Evolutionary conservation across 2,329 filamentous ascomycete genomes (phyloP).

Genomic region (Hymenoscyphus albidus): DNA sequence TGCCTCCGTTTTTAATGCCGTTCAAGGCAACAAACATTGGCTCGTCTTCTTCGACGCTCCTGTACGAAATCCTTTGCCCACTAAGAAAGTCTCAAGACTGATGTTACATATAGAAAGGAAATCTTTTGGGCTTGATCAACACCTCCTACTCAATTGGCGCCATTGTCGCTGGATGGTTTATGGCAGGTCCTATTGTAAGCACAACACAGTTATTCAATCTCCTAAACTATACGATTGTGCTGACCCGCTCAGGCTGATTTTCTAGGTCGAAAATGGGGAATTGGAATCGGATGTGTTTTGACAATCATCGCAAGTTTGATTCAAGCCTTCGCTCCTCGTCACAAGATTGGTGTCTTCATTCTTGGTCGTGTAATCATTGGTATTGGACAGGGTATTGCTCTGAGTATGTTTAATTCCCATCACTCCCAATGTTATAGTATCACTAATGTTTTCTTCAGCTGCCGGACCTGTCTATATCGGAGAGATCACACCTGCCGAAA

Average conservation of each 20-base stretch:
- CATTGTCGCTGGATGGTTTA: conserved; percentile 66
- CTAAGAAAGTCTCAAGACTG: conserved; percentile 15
- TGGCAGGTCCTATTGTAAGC: conserved; percentile 51
- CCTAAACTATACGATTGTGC: background rate
- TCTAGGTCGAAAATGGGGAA: conserved; percentile 51
- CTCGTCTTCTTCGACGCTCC: conserved; percentile 53
- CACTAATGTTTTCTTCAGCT: conserved; percentile 38
- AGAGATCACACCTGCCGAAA: conserved; percentile 60
- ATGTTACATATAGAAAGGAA: conserved; percentile 30
- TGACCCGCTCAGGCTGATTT: conserved; percentile 41
- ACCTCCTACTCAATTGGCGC: conserved; percentile 69
- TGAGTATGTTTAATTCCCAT: conserved; percentile 43
- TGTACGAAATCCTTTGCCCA: conserved; percentile 12
- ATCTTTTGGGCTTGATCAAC: conserved; percentile 56
- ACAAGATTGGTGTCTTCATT: conserved; percentile 63
- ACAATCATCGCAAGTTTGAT: conserved; percentile 67
- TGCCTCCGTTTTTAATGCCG: conserved; percentile 69
- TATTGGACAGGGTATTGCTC: conserved; percentile 64
- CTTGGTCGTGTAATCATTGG: conserved; percentile 66
- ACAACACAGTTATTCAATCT: background rate
- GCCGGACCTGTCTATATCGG: conserved; percentile 69
- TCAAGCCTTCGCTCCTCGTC: conserved; percentile 60
- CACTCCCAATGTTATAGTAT: background rate
- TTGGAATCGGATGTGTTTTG: conserved; percentile 61
- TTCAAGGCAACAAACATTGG: conserved; percentile 66